A percentile compares a stretch with the other conserved stretches of the same genome.
Evolutionary conservation across 2,329 filamentous ascomycete genomes (phyloP).

Genomic region (Hypoxylon sp.): DNA sequence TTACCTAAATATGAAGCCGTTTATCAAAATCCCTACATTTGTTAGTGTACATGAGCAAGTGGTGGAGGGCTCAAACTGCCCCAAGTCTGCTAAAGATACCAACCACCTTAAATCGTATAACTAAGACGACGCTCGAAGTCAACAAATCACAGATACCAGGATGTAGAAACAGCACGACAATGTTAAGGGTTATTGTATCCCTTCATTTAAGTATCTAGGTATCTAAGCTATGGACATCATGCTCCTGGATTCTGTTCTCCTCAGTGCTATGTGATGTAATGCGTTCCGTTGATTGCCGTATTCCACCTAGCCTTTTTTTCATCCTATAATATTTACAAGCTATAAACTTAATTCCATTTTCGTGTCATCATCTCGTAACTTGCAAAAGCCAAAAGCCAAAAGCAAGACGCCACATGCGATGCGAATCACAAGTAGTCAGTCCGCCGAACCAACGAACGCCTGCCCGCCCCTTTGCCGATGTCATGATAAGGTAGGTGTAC

Average conservation of each 20-base stretch:
- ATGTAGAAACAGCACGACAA: not conserved
- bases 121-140: not conserved
- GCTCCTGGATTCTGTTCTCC: not conserved
- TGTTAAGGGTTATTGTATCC: not conserved
- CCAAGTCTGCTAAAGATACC: not conserved
- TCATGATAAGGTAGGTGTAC: not conserved
- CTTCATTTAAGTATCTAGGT: not conserved
- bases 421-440: not conserved
- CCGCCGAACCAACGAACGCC: not conserved
- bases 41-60: not conserved
- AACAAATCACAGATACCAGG: not conserved
- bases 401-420: not conserved
- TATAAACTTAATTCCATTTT: not conserved
- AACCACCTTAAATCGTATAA: not conserved
- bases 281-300: conserved; percentile 1
- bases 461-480: not conserved
- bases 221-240: not conserved
- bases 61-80: not conserved
- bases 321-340: conserved; percentile 9
- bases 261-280: not conserved
- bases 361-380: not conserved
- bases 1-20: not conserved
- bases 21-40: too few relatives aligned
- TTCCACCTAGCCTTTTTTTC: not conserved
- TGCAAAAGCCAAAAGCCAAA: not conserved